Evolutionary conservation across 441 rosid species (phyloP), one percentile per base, ranked within the genome.

Genomic region (Melastoma candidum): DNA sequence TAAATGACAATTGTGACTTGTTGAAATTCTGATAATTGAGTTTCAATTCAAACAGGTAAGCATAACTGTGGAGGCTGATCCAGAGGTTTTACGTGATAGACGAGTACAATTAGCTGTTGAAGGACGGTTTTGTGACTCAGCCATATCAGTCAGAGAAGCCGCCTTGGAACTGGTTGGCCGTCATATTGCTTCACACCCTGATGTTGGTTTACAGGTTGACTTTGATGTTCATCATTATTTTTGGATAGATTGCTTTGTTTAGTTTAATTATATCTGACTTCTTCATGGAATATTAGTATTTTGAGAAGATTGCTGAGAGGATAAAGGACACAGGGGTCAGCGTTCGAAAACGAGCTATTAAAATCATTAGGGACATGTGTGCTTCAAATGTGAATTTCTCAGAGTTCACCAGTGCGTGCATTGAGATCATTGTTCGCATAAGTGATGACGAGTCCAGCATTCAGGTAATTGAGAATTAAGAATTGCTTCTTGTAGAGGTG

Each of bases 91-190:
- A 67, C 69, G 96, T 51, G 96, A 90, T 71, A 84, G 81, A 57
- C 96, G 88, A 56, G 96, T 94, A 58, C 99, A 90, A 69, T 65
- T 78, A 69, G 99, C 99, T 71, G 96, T 94, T 68, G 96, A 94
- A 71, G 99, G 97, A 75, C 85, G 99, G 78, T 90, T 94, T 72
- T 94, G 99, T 64, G 97, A 94, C 74, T 94, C 99, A 32, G 96
- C 99, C 51, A 94, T 90, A 70, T 94, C 99, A 62, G 99, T 81
- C 25, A 90, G 99, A 69, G 97, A 94, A 76, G 97, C 99, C 46
- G 99, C 99, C 46, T 72, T 94, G 71, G 97, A 94, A 76, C 96
- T 94, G 69, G 99, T 94, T 44, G 97, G 99, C 56, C 79, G 96
- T 77, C 94, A 94, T 68, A 94, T 94, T 74, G 88, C 97, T 58